Percentiles rank a stretch among this genome's conserved stretches.
Conservation (phyloP, 2,329 filamentous ascomycete species). For the Purpureocillium lavendulum region DNA sequence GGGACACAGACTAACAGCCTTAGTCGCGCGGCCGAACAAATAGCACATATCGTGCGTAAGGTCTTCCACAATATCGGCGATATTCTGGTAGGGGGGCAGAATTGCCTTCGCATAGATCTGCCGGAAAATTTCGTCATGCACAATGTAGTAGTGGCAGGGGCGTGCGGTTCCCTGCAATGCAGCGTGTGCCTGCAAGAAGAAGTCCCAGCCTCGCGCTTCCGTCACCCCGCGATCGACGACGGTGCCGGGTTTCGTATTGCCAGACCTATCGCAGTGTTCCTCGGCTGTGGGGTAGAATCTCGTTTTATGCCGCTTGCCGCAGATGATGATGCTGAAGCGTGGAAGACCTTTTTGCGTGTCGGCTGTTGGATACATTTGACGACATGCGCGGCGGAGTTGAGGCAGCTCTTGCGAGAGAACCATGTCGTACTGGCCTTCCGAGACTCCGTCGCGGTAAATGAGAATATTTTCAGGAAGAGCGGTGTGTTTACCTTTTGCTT, state of each 20-base stretch:
- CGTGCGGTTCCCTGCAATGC: too few species aligned
- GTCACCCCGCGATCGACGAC: too few species aligned
- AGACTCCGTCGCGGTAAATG: conserved; percentile 68
- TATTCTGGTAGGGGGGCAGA: conserved; percentile 15
- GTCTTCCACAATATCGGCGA: conserved; percentile 51
- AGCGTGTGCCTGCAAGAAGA: too few species aligned
- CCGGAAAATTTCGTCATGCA: conserved; percentile 46
- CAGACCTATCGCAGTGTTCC: conserved; percentile 29
- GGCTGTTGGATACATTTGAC: conserved; percentile 39
- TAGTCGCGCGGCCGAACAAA: not conserved
- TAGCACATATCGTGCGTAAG: conserved; percentile 44
- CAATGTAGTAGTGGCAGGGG: too few species aligned
- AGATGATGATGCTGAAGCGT: conserved; percentile 50
- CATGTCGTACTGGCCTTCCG: conserved; percentile 58
- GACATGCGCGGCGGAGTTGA: conserved; percentile 46
- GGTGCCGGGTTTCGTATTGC: conserved; percentile 33
- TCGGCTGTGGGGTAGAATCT: conserved; percentile 57
- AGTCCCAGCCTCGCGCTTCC: too few species aligned
- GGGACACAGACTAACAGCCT: too few species aligned
- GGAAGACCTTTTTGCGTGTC: conserved; percentile 38
- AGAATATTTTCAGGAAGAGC: conserved; percentile 54
- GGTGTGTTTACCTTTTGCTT: conserved; percentile 30
- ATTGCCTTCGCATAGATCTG: conserved; percentile 8
- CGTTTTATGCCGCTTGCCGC: conserved; percentile 68
- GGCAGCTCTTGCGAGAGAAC: conserved; percentile 49